Conservation (phyloP, 352 stramenopile species). For the Aphanomyces stellatus region DNA sequence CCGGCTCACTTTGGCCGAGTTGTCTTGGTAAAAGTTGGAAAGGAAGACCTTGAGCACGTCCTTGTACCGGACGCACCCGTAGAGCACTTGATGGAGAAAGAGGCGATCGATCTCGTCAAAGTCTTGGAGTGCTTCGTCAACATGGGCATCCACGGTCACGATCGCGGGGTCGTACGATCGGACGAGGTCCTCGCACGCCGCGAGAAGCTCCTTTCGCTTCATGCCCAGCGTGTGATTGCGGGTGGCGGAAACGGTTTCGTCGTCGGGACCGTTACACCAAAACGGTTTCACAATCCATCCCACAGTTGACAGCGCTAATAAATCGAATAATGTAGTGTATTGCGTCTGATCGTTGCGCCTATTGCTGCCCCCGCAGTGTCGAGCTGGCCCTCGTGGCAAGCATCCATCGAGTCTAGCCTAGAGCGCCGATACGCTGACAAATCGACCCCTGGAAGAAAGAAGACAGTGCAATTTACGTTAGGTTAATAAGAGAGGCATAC, state of each 20-base stretch:
- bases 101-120: constrained; percentile 37
- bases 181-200: constrained; percentile 56
- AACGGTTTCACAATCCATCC: too few species aligned
- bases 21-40: constrained; percentile 74
- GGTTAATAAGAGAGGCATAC: too few species aligned
- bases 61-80: constrained; percentile 84
- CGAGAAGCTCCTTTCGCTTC: constrained; percentile 72
- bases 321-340: too few species aligned
- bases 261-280: background rate
- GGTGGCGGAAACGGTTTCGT: background rate
- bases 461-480: too few species aligned
- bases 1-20: constrained; percentile 63
- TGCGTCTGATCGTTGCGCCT: too few species aligned
- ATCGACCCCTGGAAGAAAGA: too few species aligned
- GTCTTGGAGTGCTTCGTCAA: constrained; percentile 43
- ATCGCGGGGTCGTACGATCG: constrained; percentile 68
- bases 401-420: too few species aligned
- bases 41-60: constrained; percentile 69
- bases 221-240: constrained; percentile 25
- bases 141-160: constrained; percentile 67
- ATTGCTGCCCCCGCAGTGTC: too few species aligned
- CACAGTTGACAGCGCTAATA: too few species aligned
- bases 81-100: constrained; percentile 85
- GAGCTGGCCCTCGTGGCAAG: too few species aligned
- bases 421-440: too few species aligned